Evolutionary conservation across 2,329 filamentous ascomycete species (phyloP), one percentile per base, ranked within the genome.

Genomic region (Trichoderma sp.): DNA sequence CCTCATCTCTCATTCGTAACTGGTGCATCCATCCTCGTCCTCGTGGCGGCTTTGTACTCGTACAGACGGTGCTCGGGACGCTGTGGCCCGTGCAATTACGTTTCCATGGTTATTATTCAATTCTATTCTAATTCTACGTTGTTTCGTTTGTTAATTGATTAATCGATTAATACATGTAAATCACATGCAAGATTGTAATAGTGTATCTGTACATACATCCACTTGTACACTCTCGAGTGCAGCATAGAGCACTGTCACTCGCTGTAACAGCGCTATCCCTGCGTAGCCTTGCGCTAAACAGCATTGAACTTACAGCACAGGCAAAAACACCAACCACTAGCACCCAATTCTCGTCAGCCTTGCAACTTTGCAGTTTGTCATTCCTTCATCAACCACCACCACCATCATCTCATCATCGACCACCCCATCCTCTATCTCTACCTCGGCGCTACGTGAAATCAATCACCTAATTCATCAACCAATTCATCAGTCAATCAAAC

Each of bases 271-370:
- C n/a, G 43, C 4, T 21, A 51, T 21, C 43, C n/a, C 43, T 32
- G 21, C 32, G 18, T 60, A 70, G 68, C 68, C 68, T 70, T 64
- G 68, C 57, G 36, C 65, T 68, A 68, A 60, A 53, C 7, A 32
- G 5, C 9, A 21, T 21, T 5, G 43, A 51, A 21, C 28, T 43
- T 66, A 21, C 63, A 66, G 21, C n/a, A 18, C 30, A 36, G 11
- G 18, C 30, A 36, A 62, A 61, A 62, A 43, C n/a, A 62, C 30
- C 30, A 62, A 21, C 32, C 53, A 8, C 34, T 32, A 24, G 24
- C 15, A 30, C 26, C 56, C 56, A 60, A 21, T 21, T 30, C 28
- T 11, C 30, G 8, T 26, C 57, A 62, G 66, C 66, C 66, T 70
- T 57, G 60, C 68, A 9, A 12, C 6, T 39, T 61, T 43, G 34